These are phyloP conservation scores for Teratosphaeria nubilosa DNA, from an alignment of 2,329 filamentous ascomycete species.

Conservation along the genomic window DNA sequence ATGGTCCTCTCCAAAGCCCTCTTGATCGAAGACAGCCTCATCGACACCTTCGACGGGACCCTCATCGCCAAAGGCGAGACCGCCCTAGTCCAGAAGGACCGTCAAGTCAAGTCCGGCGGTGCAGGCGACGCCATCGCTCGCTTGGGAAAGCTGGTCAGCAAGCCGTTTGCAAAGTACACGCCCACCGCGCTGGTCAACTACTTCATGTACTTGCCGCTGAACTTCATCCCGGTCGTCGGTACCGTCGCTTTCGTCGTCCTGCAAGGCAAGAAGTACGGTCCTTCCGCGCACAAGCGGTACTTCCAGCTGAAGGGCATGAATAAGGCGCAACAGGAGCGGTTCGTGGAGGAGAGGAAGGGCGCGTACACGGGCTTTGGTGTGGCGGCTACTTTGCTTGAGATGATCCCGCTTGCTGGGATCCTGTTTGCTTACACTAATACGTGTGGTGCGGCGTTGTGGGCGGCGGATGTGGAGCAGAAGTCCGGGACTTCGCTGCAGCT, in stretches of 20 bases:
- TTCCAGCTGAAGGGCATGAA: constrained; percentile 87
- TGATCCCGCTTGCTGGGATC: constrained; percentile 72
- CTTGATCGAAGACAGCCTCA: constrained; percentile 68
- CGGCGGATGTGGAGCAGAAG: constrained; percentile 46
- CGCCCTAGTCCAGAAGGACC: constrained; percentile 60
- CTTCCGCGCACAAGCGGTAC: constrained; percentile 54
- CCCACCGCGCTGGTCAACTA: constrained; percentile 60
- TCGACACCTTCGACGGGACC: constrained; percentile 79
- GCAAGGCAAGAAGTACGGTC: constrained; percentile 49
- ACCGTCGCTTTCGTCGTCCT: constrained; percentile 70
- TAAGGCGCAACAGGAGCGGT: constrained; percentile 52
- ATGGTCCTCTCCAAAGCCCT: constrained; percentile 56
- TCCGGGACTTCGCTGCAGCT: constrained; percentile 23
- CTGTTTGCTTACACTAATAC: constrained; percentile 86
- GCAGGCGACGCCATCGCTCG: constrained; percentile 43
- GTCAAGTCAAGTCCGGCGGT: constrained; percentile 53
- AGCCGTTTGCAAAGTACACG: constrained; percentile 44
- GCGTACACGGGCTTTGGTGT: constrained; percentile 73
- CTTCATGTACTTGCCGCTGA: constrained; percentile 78
- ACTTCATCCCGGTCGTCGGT: constrained; percentile 84
- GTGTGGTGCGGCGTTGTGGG: constrained; percentile 89
- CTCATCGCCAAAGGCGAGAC: constrained; percentile 46
- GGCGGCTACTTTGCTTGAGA: constrained; percentile 69
- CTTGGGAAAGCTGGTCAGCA: constrained; percentile 47
- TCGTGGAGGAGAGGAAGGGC: constrained; percentile 58